These are phyloP conservation scores for Geotrichum bryndzae DNA, from an alignment of 1,139 yeast species.

Conservation along the genomic window DNA sequence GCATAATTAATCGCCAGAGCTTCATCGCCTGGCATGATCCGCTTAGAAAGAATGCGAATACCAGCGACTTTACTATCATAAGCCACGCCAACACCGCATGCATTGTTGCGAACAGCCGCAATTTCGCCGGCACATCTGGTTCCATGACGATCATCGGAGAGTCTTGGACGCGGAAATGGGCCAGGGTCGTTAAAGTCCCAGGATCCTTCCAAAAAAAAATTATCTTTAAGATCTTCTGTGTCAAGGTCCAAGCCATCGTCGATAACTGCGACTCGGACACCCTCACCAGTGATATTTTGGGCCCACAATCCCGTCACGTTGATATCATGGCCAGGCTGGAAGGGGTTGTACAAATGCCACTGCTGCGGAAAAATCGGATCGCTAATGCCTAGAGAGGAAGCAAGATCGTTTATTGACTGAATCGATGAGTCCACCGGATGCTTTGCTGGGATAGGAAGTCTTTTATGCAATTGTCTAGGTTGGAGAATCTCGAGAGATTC, in stretches of 20 bases:
- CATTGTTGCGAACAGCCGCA: constrained; percentile 74
- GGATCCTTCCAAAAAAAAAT: constrained; percentile 67
- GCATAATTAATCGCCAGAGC: constrained; percentile 82
- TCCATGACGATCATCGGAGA: constrained; percentile 88
- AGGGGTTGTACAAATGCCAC: constrained; percentile 83
- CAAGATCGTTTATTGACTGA: constrained; percentile 22
- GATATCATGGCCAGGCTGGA: constrained; percentile 73
- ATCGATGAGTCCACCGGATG: constrained; percentile 24
- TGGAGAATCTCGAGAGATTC: constrained; percentile 12
- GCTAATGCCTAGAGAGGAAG: constrained; percentile 51
- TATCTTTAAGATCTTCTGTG: constrained; percentile 61
- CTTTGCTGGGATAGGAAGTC: constrained; percentile 12
- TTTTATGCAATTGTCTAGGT: constrained; percentile 14
- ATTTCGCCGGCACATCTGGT: constrained; percentile 98
- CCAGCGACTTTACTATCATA: constrained; percentile 84
- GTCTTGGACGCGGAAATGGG: constrained; percentile 69
- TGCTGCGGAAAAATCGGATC: constrained; percentile 81
- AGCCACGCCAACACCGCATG: constrained; percentile 94
- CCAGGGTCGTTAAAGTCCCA: constrained; percentile 87
- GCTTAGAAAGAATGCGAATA: constrained; percentile 76
- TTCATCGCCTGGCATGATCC: constrained; percentile 78
- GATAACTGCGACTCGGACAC: constrained; percentile 72
- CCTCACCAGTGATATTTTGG: constrained; percentile 73
- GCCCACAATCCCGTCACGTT: constrained; percentile 86
- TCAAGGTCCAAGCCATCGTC: constrained; percentile 93